Evolutionary conservation across 2,329 filamentous ascomycete genomes (phyloP), one percentile per base, ranked within the genome.

Genomic region (Scedosporium apiospermum): DNA sequence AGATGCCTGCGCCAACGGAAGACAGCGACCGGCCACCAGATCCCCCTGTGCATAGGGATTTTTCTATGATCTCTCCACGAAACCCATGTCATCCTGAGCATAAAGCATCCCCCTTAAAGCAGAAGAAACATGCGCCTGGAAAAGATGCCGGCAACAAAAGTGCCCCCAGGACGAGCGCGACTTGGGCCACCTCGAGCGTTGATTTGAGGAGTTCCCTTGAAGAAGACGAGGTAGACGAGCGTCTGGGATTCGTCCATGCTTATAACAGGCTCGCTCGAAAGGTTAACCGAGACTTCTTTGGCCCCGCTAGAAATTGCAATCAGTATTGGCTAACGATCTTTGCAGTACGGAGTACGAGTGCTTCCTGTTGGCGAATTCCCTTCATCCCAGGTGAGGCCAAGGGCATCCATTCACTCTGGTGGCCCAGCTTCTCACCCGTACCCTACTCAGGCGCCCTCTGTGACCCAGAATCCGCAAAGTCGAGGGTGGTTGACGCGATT

Each of bases 181-280:
- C 82, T 3, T 87, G 84, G 84, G 80, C 81, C 0, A 81, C 82
- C 18, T 82, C 80, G 51, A 83, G 79, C 63, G 80, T 78, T 46
- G 82, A 82, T 38, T 67, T 76, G 18, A 79, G 76, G 38, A 78
- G 76, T 21, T 58, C 55, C 55, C 26, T 41, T 4, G 81, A 84
- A 61, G 73, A 73, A 3, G 82, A 83, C 49, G 79, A 80, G 34
- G 70, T 79, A 16, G 77, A 80, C 42, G 77, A 81, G 61, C 76
- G 82, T 34, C 69, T 73, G 1, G 68, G 72, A 2, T 84, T 83
- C 68, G 70, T 87, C 5, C 68, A 78, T 6, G 82, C 86, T 66
- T 88, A 87, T 70, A 88, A 88, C 69, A 75, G 77, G 4, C 70
- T 88, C 4, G 85, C 86, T 2, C 78, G 76, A 63, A 83, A 83